Evolutionary conservation across 2,329 filamentous ascomycete genomes (phyloP), one percentile per base, ranked within the genome.

Genomic region (Fusarium torulosum): DNA sequence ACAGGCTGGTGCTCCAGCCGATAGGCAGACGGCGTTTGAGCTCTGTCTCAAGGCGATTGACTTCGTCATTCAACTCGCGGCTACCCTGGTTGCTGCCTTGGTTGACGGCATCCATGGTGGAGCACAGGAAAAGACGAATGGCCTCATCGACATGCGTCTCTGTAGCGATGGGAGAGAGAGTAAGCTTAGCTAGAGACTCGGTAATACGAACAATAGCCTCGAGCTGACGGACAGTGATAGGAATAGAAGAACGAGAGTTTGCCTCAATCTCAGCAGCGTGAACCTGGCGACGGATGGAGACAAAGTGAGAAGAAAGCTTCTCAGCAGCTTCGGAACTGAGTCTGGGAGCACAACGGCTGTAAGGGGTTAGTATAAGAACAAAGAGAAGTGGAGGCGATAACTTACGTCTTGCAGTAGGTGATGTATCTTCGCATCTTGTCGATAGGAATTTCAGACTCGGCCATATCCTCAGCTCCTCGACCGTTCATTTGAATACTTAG

Each of bases 401-500:
- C 91, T 82, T 82, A 95, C 89, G 93, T 92, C 81, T 95, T 95
- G 86, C 96, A 98, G 81, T 98, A 99, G 72, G 92, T 96, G 75
- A 99, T 91, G 76, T 98, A 99, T 63, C 94, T 90, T 81, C 94
- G 94, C 93, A 99, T 97, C 82, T 97, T 97, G 52, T 98, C 96
- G 3, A 98, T 91, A 0, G 94, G 88, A 49, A 99, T 94, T 75
- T 97, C 95, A 4, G 93, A 91, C 77, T 97, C 92, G 2, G 89
- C 84, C 66, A 92, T 88, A 73, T 97, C 94, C 73, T 97, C 93
- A 1, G 91, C 82, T 40, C 92, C 91, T 53, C 91, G 89, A 15
- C 92, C 92, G 59, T 94, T 93, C 92, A 97, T 98, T 74, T 98
- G 95, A 67, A 99, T 94, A 44, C 91, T 90, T 90, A 99, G 97